Evolutionary conservation across 2,329 filamentous ascomycete genomes (phyloP), one percentile per base, ranked within the genome.

Genomic region (Coniochaeta sp.): DNA sequence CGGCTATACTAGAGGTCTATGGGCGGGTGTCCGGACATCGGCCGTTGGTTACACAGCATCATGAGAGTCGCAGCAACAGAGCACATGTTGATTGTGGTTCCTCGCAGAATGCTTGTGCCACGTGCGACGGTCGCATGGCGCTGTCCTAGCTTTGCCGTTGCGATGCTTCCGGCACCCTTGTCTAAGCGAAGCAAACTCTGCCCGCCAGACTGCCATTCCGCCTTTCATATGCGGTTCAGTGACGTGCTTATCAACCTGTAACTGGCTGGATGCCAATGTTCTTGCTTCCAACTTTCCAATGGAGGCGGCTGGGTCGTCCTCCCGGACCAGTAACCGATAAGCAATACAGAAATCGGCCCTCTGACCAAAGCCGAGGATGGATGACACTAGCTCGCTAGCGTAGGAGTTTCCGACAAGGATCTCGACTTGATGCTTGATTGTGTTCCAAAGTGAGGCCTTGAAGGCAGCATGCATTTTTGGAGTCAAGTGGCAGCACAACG

Each of bases 31-130:
- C 47, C 47, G n/a, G 24, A 17, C 8, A 28, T 52, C 24, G 31
- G 31, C 31, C 22, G 54, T 34, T 57, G 54, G 54, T 57, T 57
- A 57, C 54, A 57, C 54, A 57, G 31, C 54, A 57, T 57, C n/a
- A 7, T 36, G 17, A 57, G 54, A 3, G n/a, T 22, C 34, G 31
- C 12, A 57, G 17, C 28, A n/a, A 16, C 9, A 19, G n/a, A 24
- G 6, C 47, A 52, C 47, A 52, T 52, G 12, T 26, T 52, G 47
- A 31, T 52, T 31, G 24, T 31, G 31, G 54, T 36, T 24, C 31
- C 54, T 57, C 54, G 54, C 54, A 57, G 54, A 57, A 57, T 34
- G 17, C 31, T 57, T 34, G 54, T 57, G 34, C 31, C 54, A 57
- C 54, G 54, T 57, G 54, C 54, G 34, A 52, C 14, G 12, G 47